Evolutionary conservation across 169 alveolate species (phyloP).

Genomic region (Sarcocystis neurona): DNA sequence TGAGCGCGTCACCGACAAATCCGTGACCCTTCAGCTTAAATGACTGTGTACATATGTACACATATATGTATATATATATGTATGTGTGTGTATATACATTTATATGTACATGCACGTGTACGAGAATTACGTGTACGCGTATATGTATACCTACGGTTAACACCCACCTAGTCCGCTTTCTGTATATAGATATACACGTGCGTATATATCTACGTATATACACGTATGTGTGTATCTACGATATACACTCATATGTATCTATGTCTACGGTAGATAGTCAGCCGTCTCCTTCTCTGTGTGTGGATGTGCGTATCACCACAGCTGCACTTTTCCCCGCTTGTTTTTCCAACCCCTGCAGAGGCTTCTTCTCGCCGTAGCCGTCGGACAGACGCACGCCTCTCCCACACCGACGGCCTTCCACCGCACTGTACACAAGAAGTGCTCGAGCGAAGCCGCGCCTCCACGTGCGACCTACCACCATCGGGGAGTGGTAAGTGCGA

Average conservation of each 20-base stretch:
- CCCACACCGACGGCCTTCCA: no score
- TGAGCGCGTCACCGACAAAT: no score
- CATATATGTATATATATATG: neutral
- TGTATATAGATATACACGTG: neutral
- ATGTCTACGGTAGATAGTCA: neutral
- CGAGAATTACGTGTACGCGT: neutral
- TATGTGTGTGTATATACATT: neutral
- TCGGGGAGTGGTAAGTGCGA: no score
- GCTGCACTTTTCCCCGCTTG: no score
- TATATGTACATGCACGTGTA: neutral
- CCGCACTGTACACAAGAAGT: no score
- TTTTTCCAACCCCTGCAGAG: no score
- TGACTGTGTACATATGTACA: neutral
- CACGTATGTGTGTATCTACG: neutral
- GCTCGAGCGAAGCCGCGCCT: no score
- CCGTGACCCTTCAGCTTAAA: neutral
- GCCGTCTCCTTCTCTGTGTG: neutral
- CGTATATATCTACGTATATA: neutral
- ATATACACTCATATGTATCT: neutral
- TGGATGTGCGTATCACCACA: no score
- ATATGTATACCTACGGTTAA: neutral
- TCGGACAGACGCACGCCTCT: no score
- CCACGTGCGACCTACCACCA: no score
- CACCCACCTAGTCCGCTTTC: neutral
- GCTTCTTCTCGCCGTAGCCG: no score